Evolutionary conservation across 2,329 filamentous ascomycete genomes (phyloP).

Genomic region (Penicillium sp.): DNA sequence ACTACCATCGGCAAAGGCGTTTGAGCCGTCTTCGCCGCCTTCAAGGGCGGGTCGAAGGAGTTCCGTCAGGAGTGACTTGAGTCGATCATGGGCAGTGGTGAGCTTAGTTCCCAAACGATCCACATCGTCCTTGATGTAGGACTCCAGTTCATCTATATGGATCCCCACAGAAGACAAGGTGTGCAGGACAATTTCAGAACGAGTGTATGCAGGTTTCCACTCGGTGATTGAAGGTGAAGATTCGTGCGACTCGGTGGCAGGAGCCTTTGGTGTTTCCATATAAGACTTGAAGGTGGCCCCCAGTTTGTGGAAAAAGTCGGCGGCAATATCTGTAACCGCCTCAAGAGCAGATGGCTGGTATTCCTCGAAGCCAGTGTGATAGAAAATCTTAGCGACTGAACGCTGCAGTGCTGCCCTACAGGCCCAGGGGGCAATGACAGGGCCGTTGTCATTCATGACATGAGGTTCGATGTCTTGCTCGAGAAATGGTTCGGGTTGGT

Average conservation of each 20-base stretch:
- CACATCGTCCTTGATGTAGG: slow-evolving; percentile 89
- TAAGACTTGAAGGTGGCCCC: slow-evolving; percentile 77
- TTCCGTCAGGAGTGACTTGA: slow-evolving; percentile 91
- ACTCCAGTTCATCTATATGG: slow-evolving; percentile 75
- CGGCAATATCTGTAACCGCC: slow-evolving; percentile 81
- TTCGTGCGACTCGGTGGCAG: slow-evolving; percentile 48
- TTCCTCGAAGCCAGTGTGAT: slow-evolving; percentile 94
- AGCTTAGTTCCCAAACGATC: slow-evolving; percentile 80
- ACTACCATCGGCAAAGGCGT: slow-evolving; percentile 91
- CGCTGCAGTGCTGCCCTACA: slow-evolving; percentile 83
- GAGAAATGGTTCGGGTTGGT: slow-evolving; percentile 81
- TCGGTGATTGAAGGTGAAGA: slow-evolving; percentile 35
- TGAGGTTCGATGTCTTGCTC: slow-evolving; percentile 86
- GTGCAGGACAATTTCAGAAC: slow-evolving; percentile 84
- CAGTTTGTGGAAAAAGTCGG: slow-evolving; percentile 85
- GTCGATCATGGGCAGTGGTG: slow-evolving; percentile 81
- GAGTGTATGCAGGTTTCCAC: slow-evolving; percentile 68
- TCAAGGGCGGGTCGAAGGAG: slow-evolving; percentile 88
- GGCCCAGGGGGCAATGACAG: slow-evolving; percentile 78
- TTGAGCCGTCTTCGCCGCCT: slow-evolving; percentile 75
- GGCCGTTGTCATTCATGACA: slow-evolving; percentile 82
- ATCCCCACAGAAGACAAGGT: slow-evolving; percentile 79
- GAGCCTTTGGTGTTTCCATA: slow-evolving; percentile 74
- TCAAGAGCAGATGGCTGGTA: slow-evolving; percentile 93
- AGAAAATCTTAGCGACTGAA: slow-evolving; percentile 91